phyloP scores from a whole-genome alignment of 345 rosid genomes.

The Fremontodendron californicum region DNA sequence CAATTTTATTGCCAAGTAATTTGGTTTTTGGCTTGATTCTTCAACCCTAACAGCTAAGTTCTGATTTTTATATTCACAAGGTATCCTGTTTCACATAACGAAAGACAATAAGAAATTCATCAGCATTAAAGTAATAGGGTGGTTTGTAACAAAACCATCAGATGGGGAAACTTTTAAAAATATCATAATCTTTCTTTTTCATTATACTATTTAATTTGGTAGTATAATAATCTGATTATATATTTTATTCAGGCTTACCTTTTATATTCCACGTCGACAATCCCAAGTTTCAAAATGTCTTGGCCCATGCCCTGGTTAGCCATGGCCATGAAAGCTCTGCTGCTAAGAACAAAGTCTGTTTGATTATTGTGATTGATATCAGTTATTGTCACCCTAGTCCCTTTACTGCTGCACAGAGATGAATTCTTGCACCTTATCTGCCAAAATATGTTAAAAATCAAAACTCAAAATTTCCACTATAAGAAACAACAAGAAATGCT shows the following conservation, averaged over 20 bases:
- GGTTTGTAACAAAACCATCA: neutral
- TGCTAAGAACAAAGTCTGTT: constrained; percentile 76
- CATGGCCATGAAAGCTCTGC: constrained; percentile 80
- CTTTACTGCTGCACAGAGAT: constrained; percentile 49
- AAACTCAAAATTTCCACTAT: neutral
- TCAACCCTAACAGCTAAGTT: constrained; percentile 79
- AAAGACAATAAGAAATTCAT: neutral
- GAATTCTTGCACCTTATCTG: constrained; percentile 77
- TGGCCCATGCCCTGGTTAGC: constrained; percentile 51
- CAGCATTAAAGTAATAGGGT: neutral
- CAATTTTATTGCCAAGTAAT: constrained; percentile 65
- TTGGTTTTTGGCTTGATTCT: constrained; percentile 76
- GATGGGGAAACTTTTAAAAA: neutral
- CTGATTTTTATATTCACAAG: constrained; percentile 59
- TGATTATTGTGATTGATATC: constrained; percentile 62
- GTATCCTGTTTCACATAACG: constrained; percentile 48
- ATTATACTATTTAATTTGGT: neutral
- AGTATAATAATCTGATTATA: neutral
- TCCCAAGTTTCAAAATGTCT: constrained; percentile 48
- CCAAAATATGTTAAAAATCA: neutral
- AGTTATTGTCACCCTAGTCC: constrained; percentile 60
- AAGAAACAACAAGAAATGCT: neutral
- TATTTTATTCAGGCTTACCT: constrained; percentile 35
- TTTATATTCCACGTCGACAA: constrained; percentile 67
- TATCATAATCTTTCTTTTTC: neutral